phyloP scores from a whole-genome alignment of 1,284 basidiomycete species.

The Irpex rosettiformis region DNA sequence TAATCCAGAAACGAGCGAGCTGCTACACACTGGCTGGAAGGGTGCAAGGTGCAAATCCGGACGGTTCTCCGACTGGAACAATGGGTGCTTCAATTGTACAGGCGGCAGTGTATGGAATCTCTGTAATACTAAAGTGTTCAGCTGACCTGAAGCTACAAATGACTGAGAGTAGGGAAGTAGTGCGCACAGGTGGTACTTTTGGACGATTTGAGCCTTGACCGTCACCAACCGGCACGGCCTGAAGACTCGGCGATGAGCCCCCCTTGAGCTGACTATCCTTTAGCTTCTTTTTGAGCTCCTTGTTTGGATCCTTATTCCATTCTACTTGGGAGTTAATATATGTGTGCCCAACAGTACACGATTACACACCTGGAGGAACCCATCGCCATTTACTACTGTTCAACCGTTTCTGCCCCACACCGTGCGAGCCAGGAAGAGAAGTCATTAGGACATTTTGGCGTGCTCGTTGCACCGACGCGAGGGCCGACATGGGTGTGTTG shows the following conservation, averaged over 20 bases:
- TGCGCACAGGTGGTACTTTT: background rate
- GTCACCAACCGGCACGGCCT: background rate
- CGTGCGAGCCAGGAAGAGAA: background rate
- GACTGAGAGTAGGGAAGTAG: background rate
- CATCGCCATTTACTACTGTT: constrained; percentile 3
- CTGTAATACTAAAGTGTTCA: constrained; percentile 20
- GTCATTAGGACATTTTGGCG: background rate
- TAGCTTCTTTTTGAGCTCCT: background rate
- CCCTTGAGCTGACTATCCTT: constrained; percentile 1
- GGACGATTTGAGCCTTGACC: background rate
- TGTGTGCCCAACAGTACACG: background rate
- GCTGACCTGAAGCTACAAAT: background rate
- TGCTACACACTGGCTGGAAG: constrained; percentile 38
- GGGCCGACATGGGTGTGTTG: background rate
- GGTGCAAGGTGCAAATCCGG: constrained; percentile 31
- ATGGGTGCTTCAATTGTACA: constrained; percentile 29
- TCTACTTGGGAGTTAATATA: background rate
- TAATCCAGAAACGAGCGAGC: background rate
- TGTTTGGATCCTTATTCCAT: constrained; percentile 1
- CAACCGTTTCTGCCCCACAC: background rate
- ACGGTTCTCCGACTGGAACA: constrained; percentile 33
- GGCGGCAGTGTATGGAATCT: constrained; percentile 36
- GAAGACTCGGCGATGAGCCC: background rate
- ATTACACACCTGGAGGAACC: background rate
- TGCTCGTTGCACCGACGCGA: background rate